A percentile compares a stretch with the other conserved stretches of the same genome.
Evolutionary conservation across 2,329 filamentous ascomycete species (phyloP).

Genomic region (Paecilomyces niveus): DNA sequence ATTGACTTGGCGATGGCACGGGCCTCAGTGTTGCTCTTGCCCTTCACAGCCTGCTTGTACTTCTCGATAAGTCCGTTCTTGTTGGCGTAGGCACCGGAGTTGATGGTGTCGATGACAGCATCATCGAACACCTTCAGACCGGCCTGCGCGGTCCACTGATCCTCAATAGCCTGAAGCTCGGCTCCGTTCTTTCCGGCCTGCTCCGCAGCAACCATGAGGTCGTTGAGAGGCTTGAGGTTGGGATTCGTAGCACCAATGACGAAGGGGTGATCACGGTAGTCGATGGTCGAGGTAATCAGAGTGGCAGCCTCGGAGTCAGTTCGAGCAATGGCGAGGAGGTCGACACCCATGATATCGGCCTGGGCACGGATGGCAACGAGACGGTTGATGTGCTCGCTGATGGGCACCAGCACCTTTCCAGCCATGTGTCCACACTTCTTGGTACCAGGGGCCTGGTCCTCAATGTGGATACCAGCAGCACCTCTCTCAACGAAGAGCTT

Average conservation of each 20-base stretch:
- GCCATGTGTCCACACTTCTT: slow-evolving; percentile 99
- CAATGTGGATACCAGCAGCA: slow-evolving; percentile 95
- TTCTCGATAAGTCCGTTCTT: slow-evolving; percentile 61
- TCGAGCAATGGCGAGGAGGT: slow-evolving; percentile 84
- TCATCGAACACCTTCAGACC: slow-evolving; percentile 84
- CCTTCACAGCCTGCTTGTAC: slow-evolving; percentile 63
- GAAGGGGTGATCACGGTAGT: slow-evolving; percentile 90
- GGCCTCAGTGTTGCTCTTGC: slow-evolving; percentile 79
- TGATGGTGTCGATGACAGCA: slow-evolving; percentile 76
- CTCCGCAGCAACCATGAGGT: slow-evolving; percentile 86
- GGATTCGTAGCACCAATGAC: slow-evolving; percentile 87
- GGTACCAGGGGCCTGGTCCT: slow-evolving; percentile 94
- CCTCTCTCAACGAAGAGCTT: slow-evolving; percentile 97
- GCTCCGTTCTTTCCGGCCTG: slow-evolving; percentile 69
- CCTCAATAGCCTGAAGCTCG: slow-evolving; percentile 84
- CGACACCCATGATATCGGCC: slow-evolving; percentile 95
- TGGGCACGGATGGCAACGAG: slow-evolving; percentile 94
- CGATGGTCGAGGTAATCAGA: slow-evolving; percentile 92
- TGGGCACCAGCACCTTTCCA: slow-evolving; percentile 93
- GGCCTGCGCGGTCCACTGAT: slow-evolving; percentile 74
- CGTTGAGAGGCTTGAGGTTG: slow-evolving; percentile 72
- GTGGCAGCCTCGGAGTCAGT: slow-evolving; percentile 98
- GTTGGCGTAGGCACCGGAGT: slow-evolving; percentile 55
- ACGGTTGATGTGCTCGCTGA: slow-evolving; percentile 96
- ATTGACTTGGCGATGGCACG: slow-evolving; percentile 70